A percentile compares a stretch with the other conserved stretches of the same genome.
Conservation (phyloP, 768 basidiomycete species). For the Chlorophyllum brunneum region DNA sequence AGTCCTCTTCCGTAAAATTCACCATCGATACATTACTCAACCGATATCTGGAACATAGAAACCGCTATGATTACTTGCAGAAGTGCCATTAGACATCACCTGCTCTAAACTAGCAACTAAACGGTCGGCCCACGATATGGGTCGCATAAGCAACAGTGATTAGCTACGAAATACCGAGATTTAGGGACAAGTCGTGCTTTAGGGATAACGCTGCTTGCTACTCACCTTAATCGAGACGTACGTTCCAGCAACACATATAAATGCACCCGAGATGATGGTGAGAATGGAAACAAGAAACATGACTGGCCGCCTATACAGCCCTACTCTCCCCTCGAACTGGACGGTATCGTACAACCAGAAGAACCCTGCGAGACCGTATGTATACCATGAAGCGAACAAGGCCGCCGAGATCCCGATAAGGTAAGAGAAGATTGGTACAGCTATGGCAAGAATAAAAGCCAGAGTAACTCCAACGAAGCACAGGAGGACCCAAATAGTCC, state of each 20-base stretch:
- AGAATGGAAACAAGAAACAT: constrained; percentile 33
- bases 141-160: constrained; percentile 41
- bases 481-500: constrained; percentile 42
- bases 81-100: background rate
- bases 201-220: constrained; percentile 14
- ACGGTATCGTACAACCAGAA: constrained; percentile 52
- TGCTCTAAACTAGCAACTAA: constrained; percentile 30
- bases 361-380: constrained; percentile 49
- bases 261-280: constrained; percentile 44
- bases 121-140: constrained; percentile 42
- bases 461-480: constrained; percentile 36
- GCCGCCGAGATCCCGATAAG: constrained; percentile 50
- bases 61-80: background rate
- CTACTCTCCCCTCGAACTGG: constrained; percentile 33
- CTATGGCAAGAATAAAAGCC: constrained; percentile 44
- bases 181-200: background rate
- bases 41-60: too few relatives aligned
- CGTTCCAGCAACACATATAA: constrained; percentile 50
- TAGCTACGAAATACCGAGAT: constrained; percentile 25
- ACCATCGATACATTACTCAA: too few relatives aligned
- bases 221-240: constrained; percentile 48
- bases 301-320: constrained; percentile 28
- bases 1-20: too few relatives aligned
- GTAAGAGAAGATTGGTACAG: constrained; percentile 54
- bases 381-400: constrained; percentile 58